Conservation (phyloP, 2,329 filamentous ascomycete genomes). For the Ophiostoma ulmi region DNA sequence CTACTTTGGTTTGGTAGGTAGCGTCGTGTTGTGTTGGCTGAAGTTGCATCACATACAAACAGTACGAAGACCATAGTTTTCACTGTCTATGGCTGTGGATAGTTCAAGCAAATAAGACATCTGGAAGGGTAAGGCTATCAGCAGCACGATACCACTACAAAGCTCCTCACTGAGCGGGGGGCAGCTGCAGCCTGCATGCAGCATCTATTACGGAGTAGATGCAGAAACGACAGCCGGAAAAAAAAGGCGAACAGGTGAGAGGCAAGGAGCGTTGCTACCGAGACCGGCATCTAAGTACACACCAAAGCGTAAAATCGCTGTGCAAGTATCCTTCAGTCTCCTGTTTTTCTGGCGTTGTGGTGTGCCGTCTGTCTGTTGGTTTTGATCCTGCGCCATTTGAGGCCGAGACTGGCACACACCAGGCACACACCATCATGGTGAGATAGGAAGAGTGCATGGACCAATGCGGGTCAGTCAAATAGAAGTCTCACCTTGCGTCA, state of each 20-base stretch:
- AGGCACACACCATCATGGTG: constrained; percentile 14
- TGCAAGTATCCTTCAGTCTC: neutral
- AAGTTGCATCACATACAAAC: neutral
- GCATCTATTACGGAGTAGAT: neutral
- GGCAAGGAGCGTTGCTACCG: neutral
- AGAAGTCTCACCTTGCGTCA: constrained; percentile 1
- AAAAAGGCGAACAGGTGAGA: neutral
- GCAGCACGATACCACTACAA: neutral
- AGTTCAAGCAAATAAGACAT: neutral
- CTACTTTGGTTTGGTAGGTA: neutral
- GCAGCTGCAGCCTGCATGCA: neutral
- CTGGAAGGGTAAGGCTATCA: neutral
- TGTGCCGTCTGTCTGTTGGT: constrained; percentile 15
- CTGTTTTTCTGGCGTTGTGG: neutral
- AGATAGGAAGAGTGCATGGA: constrained; percentile 18
- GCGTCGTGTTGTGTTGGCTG: neutral
- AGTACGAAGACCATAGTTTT: too few species aligned
- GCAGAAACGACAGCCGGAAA: neutral
- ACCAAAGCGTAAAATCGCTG: neutral
- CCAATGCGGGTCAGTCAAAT: neutral
- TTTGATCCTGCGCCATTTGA: neutral
- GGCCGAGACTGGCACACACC: neutral
- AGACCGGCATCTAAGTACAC: neutral
- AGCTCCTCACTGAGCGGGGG: neutral
- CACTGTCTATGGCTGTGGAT: too few species aligned